Evolutionary conservation across 2,329 filamentous ascomycete genomes (phyloP).

Genomic region (Aureobasidium pullulans): DNA sequence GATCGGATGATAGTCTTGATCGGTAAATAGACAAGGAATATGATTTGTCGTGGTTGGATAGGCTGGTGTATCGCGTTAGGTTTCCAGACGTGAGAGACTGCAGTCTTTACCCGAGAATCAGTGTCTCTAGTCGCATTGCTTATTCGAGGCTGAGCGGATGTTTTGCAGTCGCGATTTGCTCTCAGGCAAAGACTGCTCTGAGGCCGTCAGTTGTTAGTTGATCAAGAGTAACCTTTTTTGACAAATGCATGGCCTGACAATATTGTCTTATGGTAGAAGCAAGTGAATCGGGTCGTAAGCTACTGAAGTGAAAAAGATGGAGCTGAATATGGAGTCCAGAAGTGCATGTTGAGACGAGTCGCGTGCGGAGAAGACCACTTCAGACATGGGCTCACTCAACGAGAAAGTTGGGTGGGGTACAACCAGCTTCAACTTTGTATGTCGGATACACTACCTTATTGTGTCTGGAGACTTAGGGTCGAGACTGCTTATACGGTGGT

Average conservation of each 20-base stretch:
- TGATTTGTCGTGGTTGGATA: no score
- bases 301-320: constrained; percentile 5
- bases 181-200: background rate
- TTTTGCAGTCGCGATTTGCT: background rate
- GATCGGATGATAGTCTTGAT: no score
- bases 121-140: background rate
- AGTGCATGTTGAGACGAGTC: constrained; percentile 7
- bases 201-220: background rate
- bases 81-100: no score
- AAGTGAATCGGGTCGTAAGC: background rate
- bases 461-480: background rate
- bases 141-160: background rate
- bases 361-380: background rate
- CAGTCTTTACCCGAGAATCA: background rate
- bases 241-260: background rate
- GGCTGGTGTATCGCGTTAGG: no score
- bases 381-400: background rate
- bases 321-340: constrained; percentile 8
- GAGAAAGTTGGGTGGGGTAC: background rate
- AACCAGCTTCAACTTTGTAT: background rate
- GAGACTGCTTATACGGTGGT: background rate
- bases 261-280: background rate
- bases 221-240: background rate
- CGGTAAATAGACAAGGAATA: no score
- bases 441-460: background rate